A percentile compares a stretch with the other conserved stretches of the same genome.
phyloP scores from a whole-genome alignment of 2,329 filamentous ascomycete species.

The Penicillium occitanis region DNA sequence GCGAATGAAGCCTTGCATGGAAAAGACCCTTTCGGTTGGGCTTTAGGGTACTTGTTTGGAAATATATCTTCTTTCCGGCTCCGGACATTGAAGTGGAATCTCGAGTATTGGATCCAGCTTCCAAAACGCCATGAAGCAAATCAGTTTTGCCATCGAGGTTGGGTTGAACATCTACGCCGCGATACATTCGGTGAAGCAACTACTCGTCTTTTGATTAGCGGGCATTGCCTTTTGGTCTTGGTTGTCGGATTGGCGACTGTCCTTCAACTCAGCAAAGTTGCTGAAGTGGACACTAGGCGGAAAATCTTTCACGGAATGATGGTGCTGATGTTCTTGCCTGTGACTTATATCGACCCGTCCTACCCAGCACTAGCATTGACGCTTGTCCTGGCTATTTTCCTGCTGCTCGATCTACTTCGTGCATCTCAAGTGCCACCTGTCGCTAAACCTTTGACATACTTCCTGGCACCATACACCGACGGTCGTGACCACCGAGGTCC shows the following conservation, averaged over 20 bases:
- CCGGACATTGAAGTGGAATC: slow-evolving; percentile 65
- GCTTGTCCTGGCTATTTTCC: slow-evolving; percentile 77
- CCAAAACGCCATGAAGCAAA: slow-evolving; percentile 47
- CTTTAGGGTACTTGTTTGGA: slow-evolving; percentile 82
- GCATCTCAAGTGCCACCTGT: slow-evolving; percentile 89
- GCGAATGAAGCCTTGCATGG: slow-evolving; percentile 64
- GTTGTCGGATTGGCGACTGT: slow-evolving; percentile 70
- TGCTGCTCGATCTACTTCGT: slow-evolving; percentile 83
- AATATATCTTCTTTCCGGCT: slow-evolving; percentile 71
- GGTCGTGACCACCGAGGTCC: slow-evolving; percentile 89
- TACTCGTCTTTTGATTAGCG: slow-evolving; percentile 72
- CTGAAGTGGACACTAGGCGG: slow-evolving; percentile 90
- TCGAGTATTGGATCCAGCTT: slow-evolving; percentile 74
- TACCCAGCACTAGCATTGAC: slow-evolving; percentile 79
- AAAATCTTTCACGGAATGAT: slow-evolving; percentile 99
- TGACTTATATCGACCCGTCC: slow-evolving; percentile 80
- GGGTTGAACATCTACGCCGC: slow-evolving; percentile 66
- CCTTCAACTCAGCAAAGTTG: slow-evolving; percentile 69
- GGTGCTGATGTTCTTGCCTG: slow-evolving; percentile 90
- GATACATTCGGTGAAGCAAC: slow-evolving; percentile 71
- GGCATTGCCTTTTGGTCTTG: slow-evolving; percentile 72
- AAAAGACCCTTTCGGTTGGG: slow-evolving; percentile 88
- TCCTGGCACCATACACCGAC: slow-evolving; percentile 91
- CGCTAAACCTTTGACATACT: slow-evolving; percentile 78
- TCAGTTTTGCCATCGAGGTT: slow-evolving; percentile 53